These are phyloP conservation scores for Exophiala dermatitidis DNA, from an alignment of 2,329 filamentous ascomycete species.

Conservation along the genomic window DNA sequence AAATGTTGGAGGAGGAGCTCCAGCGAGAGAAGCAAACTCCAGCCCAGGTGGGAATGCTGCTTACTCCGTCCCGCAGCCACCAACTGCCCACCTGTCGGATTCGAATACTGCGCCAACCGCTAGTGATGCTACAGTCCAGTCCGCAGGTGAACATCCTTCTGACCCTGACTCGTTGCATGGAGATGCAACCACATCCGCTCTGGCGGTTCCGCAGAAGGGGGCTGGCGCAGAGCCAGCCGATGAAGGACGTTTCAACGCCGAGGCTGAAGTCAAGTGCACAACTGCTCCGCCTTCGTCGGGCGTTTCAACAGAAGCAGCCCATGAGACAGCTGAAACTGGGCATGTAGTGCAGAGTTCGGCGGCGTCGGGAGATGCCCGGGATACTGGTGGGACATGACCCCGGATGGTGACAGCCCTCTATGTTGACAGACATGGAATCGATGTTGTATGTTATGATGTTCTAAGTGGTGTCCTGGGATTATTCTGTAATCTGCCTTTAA, in stretches of 20 bases:
- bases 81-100: conserved; percentile 1
- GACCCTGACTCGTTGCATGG: neutral
- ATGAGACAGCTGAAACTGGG: neutral
- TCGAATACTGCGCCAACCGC: conserved; percentile 7
- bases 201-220: neutral
- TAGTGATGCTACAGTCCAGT: neutral
- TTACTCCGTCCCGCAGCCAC: conserved; percentile 1
- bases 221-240: neutral
- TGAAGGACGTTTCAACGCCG: no score
- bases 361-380: conserved; percentile 3
- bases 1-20: neutral
- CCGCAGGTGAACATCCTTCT: neutral
- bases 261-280: neutral
- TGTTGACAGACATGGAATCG: no score
- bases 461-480: no score
- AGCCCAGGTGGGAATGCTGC: neutral
- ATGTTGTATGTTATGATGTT: no score
- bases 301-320: neutral
- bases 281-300: neutral
- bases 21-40: conserved; percentile 9
- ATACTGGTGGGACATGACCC: conserved; percentile 4
- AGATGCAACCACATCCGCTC: neutral
- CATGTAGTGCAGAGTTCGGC: neutral
- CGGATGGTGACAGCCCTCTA: no score
- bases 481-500: no score